Base-by-base conservation (phyloP, 176 grass and related monocot species). In the Miscanthus lutarioriparius region DNA sequence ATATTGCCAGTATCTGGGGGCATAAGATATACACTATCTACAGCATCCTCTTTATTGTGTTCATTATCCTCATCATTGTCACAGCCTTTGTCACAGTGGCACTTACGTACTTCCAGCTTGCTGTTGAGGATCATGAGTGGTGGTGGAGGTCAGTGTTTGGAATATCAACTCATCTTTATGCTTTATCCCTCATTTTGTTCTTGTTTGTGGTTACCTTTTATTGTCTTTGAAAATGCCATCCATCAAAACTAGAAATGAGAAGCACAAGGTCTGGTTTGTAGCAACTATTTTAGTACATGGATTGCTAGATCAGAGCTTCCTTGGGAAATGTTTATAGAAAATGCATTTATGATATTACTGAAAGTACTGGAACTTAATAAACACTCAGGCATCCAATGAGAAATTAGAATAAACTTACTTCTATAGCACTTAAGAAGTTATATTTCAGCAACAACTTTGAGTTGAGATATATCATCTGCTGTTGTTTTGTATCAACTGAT, bases 1-100 rank as follows among this genome's bases (percentile, higher is more conserved):
- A 97, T 97, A 87, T 97, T 56, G 92, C 95, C 72, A 97, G 95
- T 62, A 91, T 97, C 11, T 97, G 95, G 95, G 92, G 95, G 39
- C 95, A 97, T 84, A 95, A 94, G 84, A 97, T 97, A 64, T 97
- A 97, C 84, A 97, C 92, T 75, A 97, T 97, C 66, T 97, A 97
- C 63, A 97, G 92, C 61, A 97, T 97, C 83, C 90, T 97, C 35
- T 97, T 95, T 70, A 97, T 97, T 64, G 95, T 97, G 44, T 97
- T 97, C 62, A 95, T 97, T 80, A 97, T 97, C 40, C 95, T 97
- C 67, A 93, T 95, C 73, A 93, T 95, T 7, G 95, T 97, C 83
- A 97, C 95, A 12, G 95, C 95, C 1, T 97, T 97, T 77, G 93
- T 97, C 82, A 97, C 95, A 36, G 92, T 97, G 47, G 92, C 95